Percentiles rank a stretch among this genome's conserved stretches.
These are phyloP conservation scores for Aspergillus biplanus DNA, from an alignment of 495 filamentous ascomycete genomes.

Conservation along the genomic window DNA sequence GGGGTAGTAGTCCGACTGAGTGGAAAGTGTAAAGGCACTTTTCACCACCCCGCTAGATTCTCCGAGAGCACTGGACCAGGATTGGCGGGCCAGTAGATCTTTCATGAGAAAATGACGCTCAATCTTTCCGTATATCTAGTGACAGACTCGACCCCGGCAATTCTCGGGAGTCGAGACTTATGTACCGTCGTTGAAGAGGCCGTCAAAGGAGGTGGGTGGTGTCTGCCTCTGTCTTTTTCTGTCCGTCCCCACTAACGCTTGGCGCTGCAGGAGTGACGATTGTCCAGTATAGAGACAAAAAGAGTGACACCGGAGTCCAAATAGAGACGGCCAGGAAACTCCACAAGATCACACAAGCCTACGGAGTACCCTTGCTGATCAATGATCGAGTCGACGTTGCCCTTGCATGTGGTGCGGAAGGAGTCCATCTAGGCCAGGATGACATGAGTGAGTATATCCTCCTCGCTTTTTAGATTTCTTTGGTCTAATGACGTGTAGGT, in stretches of 20 bases:
- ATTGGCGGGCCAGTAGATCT: background rate
- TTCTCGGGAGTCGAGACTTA: constrained; percentile 73
- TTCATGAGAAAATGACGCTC: constrained; percentile 34
- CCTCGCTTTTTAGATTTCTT: constrained; percentile 8
- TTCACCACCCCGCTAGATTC: background rate
- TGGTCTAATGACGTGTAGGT: constrained; percentile 41
- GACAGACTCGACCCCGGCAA: constrained; percentile 83
- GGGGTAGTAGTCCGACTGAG: no score
- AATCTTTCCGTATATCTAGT: constrained; percentile 83
- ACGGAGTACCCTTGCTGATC: constrained; percentile 82
- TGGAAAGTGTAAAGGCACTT: background rate
- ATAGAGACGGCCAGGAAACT: constrained; percentile 71
- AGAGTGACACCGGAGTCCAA: constrained; percentile 71
- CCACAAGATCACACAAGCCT: constrained; percentile 66
- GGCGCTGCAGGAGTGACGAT: constrained; percentile 67
- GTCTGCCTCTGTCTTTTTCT: constrained; percentile 9
- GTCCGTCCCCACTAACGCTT: constrained; percentile 20
- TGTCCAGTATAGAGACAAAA: constrained; percentile 92
- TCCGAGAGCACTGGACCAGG: background rate
- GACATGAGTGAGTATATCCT: constrained; percentile 69
- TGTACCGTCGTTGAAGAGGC: constrained; percentile 75
- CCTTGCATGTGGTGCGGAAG: constrained; percentile 81
- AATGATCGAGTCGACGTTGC: constrained; percentile 97
- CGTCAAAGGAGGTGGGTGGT: constrained; percentile 64
- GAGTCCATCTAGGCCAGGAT: constrained; percentile 93